Base-by-base conservation (phyloP, 352 stramenopile genomes). In the Phytopythium mirpurense region DNA sequence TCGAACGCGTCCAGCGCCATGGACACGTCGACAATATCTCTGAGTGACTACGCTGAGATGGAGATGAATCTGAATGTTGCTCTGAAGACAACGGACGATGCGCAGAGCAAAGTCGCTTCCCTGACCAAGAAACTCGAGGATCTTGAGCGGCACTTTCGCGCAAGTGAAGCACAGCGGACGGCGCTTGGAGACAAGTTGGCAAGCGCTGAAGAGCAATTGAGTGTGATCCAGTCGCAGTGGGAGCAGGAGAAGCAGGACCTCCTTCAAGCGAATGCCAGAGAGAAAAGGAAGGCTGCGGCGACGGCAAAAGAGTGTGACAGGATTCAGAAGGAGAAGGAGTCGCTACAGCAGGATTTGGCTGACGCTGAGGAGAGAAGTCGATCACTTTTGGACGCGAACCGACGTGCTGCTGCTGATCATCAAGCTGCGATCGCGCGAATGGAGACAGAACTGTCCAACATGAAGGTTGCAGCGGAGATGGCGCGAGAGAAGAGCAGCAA, bases 211-310 rank as follows among this genome's bases (percentile, higher is more conserved):
- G 31, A 83, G 35, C 72, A 90, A 31, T 65, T 83, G 2, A 72
- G 63, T 2, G 63, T 61, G 15, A 53, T 86, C 11, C 76, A 85
- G 47, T 66, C 67, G 2, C 71, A 88, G 36, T 90, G 75, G 75
- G 60, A 74, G 3, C 58, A 81, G 35, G 80, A 88, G 59, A 90
- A 88, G 59, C 58, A 69, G 2, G 58, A 78, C 43, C 42, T 88
- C 43, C 19, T 76, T 8, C 23, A 44, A 8, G 65, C 58, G 10
- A 63, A 68, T 5, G 53, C 63, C 3, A 62, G 68, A 27, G 67
- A 85, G 38, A 70, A 74, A 34, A 59, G 64, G 32, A 76, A 72
- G 43, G 54, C 57, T 2, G 37, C 42, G 1, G 55, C 40, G 40
- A 45, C 88, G 0, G 53, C 41, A 5, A 55, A 44, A 5, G 67